phyloP scores from a whole-genome alignment of 805 yeast species.

The Metschnikowia gruessii region DNA sequence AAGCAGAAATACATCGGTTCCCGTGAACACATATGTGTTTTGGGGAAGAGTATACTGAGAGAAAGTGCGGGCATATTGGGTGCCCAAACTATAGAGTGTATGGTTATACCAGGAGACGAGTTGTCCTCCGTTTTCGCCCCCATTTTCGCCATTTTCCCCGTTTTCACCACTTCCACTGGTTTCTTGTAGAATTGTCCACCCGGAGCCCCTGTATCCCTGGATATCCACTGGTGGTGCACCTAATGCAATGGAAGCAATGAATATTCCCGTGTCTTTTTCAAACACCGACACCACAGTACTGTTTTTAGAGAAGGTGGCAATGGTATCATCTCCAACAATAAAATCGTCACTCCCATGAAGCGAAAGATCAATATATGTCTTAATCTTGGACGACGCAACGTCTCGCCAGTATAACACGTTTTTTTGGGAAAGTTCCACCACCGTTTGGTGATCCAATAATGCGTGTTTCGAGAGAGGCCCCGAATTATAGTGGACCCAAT shows the following conservation, averaged over 20 bases:
- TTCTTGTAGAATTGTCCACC: constrained; percentile 8
- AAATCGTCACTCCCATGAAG: constrained; percentile 9
- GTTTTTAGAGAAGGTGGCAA: constrained; percentile 12
- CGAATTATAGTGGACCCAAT: constrained; percentile 51
- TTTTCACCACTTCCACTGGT: not conserved
- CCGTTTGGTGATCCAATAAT: constrained; percentile 16
- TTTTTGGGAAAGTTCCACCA: constrained; percentile 25
- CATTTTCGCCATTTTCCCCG: too few species aligned
- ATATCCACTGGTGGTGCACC: constrained; percentile 5
- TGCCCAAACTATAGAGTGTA: constrained; percentile 5
- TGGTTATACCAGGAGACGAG: constrained; percentile 11
- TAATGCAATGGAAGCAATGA: constrained; percentile 7
- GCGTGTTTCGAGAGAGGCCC: constrained; percentile 34
- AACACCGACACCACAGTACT: constrained; percentile 11
- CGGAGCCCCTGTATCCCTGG: not conserved
- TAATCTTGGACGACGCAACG: constrained; percentile 22
- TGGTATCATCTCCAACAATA: constrained; percentile 5
- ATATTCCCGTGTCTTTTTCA: constrained; percentile 14
- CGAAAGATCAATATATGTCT: constrained; percentile 30
- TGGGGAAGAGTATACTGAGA: not conserved
- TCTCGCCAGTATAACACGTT: constrained; percentile 24
- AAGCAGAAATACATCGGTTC: constrained; percentile 7
- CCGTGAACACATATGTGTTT: constrained; percentile 2
- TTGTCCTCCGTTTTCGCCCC: not conserved
- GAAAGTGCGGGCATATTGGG: constrained; percentile 5